Conservation (phyloP, 2,329 filamentous ascomycete genomes). For the Coleophoma cylindrospora region DNA sequence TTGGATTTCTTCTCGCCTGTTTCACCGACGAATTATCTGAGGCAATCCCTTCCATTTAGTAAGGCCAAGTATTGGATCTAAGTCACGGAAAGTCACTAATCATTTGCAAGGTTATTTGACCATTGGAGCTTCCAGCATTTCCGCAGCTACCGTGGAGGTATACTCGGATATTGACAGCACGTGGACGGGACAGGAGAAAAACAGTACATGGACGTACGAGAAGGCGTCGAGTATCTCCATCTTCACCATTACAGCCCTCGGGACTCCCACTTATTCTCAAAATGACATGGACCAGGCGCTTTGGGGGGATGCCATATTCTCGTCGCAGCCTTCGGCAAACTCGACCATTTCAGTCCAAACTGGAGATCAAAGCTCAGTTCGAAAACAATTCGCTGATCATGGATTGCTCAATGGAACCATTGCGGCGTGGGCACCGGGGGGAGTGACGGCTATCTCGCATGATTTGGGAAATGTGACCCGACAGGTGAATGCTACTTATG, state of each 20-base stretch:
- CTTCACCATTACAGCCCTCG: slow-evolving; percentile 5
- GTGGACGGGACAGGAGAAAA: slow-evolving; percentile 25
- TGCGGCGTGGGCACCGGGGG: slow-evolving; percentile 34
- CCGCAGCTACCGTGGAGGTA: slow-evolving; percentile 19
- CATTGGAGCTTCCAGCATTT: not conserved
- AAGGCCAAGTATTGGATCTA: slow-evolving; percentile 15
- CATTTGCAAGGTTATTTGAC: not conserved
- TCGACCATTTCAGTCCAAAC: slow-evolving; percentile 2
- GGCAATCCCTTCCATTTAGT: slow-evolving; percentile 30
- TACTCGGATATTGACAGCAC: slow-evolving; percentile 28
- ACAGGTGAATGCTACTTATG: slow-evolving; percentile 10
- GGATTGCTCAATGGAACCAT: slow-evolving; percentile 40
- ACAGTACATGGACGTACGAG: slow-evolving; percentile 7
- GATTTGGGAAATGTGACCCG: slow-evolving; percentile 39
- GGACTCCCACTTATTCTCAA: slow-evolving; percentile 3
- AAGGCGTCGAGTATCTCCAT: slow-evolving; percentile 3
- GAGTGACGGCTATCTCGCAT: slow-evolving; percentile 45
- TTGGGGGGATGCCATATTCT: slow-evolving; percentile 7
- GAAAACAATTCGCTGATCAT: slow-evolving; percentile 35
- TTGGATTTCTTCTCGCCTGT: slow-evolving; percentile 32
- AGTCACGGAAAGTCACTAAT: not conserved
- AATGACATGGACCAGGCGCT: slow-evolving; percentile 5
- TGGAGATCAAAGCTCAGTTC: slow-evolving; percentile 29
- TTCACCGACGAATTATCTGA: slow-evolving; percentile 23
- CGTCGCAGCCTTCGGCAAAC: slow-evolving; percentile 2